Conservation (phyloP, 1,284 basidiomycete species). For the Phaffia rhodozyma region DNA sequence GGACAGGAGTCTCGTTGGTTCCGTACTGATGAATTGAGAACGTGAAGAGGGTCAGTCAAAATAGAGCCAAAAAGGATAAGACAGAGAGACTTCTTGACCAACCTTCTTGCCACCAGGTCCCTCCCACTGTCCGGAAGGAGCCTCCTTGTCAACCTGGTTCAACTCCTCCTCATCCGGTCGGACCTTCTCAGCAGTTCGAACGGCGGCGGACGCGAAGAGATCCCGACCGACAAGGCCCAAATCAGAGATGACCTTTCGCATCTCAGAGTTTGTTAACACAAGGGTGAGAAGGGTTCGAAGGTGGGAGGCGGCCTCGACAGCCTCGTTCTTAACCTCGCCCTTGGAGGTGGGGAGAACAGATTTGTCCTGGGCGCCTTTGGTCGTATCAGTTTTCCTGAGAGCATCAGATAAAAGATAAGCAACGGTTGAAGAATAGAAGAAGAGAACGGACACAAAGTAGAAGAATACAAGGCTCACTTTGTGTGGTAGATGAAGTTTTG, state of each 20-base stretch:
- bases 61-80: neutral
- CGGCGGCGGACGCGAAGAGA: constrained; percentile 62
- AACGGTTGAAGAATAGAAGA: neutral
- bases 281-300: constrained; percentile 73
- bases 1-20: constrained; percentile 30
- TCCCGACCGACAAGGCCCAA: constrained; percentile 73
- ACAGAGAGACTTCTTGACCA: constrained; percentile 18
- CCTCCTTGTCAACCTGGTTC: constrained; percentile 55
- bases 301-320: constrained; percentile 39
- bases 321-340: constrained; percentile 65
- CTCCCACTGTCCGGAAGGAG: constrained; percentile 47
- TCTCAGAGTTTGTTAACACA: constrained; percentile 80
- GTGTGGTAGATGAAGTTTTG: constrained; percentile 38
- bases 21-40: constrained; percentile 3
- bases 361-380: constrained; percentile 15
- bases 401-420: neutral
- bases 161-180: constrained; percentile 58
- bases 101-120: constrained; percentile 38
- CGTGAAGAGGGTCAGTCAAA: no score
- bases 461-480: neutral
- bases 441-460: neutral
- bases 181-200: constrained; percentile 58
- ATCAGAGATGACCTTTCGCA: constrained; percentile 74
- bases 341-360: constrained; percentile 19
- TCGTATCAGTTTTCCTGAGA: neutral